Evolutionary conservation across 1,139 yeast genomes (phyloP).

Genomic region (Waltiozyma solani): DNA sequence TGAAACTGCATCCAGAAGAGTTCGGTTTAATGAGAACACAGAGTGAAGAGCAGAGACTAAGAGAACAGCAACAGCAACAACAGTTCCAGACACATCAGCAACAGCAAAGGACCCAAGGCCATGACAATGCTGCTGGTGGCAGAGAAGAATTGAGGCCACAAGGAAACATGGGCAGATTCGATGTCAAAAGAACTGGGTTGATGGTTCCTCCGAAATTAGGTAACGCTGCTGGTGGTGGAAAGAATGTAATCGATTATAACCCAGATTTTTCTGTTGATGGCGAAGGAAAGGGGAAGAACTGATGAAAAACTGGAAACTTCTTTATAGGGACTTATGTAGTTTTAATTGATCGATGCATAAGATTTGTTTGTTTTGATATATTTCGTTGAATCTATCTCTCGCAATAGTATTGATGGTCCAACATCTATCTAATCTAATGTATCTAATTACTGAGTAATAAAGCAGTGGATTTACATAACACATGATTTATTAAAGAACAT

Average conservation of each 20-base stretch:
- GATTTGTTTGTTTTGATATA: too few relatives aligned
- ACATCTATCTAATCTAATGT: too few relatives aligned
- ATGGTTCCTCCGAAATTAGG: neutral
- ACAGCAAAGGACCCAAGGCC: neutral
- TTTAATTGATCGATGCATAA: too few relatives aligned
- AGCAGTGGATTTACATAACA: too few relatives aligned
- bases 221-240: too few relatives aligned
- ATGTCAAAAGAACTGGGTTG: neutral
- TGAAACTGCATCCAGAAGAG: conserved; percentile 17
- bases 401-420: too few relatives aligned
- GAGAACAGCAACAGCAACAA: neutral
- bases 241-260: neutral
- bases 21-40: conserved; percentile 1
- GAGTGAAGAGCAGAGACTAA: conserved; percentile 2
- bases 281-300: neutral
- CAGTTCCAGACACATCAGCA: neutral
- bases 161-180: neutral
- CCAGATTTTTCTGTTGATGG: neutral
- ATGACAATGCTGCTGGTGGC: neutral
- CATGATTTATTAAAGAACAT: too few relatives aligned
- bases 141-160: neutral
- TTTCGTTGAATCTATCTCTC: too few relatives aligned
- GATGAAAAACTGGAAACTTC: too few relatives aligned
- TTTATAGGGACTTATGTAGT: too few relatives aligned
- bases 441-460: too few relatives aligned